A percentile compares a stretch with the other conserved stretches of the same genome.
Evolutionary conservation across 345 rosid genomes (phyloP).

Genomic region (Arabis hirsuta): DNA sequence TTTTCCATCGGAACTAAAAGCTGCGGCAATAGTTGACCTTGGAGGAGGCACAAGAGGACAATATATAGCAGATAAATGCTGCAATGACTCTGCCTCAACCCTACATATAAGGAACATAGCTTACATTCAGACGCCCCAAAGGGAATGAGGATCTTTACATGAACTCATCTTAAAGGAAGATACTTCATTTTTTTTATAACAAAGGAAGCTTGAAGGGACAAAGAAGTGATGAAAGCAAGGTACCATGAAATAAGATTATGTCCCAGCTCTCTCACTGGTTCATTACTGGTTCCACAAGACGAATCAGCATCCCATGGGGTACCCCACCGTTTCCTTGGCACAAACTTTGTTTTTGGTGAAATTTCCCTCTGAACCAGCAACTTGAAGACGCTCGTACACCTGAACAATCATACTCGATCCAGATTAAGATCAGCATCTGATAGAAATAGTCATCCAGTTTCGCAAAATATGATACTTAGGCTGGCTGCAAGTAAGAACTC

Average conservation of each 20-base stretch:
- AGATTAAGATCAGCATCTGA: conserved; percentile 23
- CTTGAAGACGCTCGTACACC: conserved; percentile 61
- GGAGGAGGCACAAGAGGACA: conserved; percentile 94
- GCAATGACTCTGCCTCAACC: conserved; percentile 87
- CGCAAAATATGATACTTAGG: background rate
- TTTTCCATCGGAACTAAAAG: conserved; percentile 92
- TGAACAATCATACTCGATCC: conserved; percentile 40
- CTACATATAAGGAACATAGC: conserved; percentile 43
- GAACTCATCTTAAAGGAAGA: conserved; percentile 2
- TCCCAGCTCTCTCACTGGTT: conserved; percentile 63
- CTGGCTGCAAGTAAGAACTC: conserved; percentile 3
- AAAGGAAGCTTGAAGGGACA: conserved; percentile 3
- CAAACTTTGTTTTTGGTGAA: conserved; percentile 60
- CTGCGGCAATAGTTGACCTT: conserved; percentile 97
- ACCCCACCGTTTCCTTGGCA: conserved; percentile 69
- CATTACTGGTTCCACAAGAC: conserved; percentile 44
- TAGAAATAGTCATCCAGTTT: conserved; percentile 6
- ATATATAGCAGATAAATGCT: conserved; percentile 80
- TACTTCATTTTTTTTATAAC: background rate
- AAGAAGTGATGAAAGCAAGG: conserved; percentile 7
- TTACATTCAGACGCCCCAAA: background rate
- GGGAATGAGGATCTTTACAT: background rate
- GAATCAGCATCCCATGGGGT: conserved; percentile 45
- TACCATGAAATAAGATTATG: conserved; percentile 83
- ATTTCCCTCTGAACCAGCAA: conserved; percentile 78